These are phyloP conservation scores for Aegilops tauschii DNA, from an alignment of 176 grass and related monocot species.

Conservation along the genomic window DNA sequence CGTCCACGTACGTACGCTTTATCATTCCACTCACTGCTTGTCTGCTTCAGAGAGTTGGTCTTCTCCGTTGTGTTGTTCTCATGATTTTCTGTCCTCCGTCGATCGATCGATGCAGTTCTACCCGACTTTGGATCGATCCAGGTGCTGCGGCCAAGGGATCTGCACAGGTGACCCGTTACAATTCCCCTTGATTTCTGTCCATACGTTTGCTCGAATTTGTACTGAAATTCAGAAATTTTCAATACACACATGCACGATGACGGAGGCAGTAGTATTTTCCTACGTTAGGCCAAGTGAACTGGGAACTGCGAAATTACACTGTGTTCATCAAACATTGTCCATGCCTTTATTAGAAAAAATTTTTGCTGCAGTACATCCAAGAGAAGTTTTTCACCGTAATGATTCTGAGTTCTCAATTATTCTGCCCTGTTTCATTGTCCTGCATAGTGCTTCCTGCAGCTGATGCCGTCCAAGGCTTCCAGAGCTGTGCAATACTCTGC, in stretches of 20 bases:
- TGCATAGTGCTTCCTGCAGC: slow-evolving; percentile 83
- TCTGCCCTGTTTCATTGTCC: neutral
- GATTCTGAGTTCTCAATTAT: neutral
- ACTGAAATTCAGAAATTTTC: no score
- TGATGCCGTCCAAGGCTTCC: slow-evolving; percentile 58
- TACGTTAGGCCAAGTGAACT: neutral
- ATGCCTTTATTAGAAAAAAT: no score
- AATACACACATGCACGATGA: no score
- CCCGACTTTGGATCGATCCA: slow-evolving; percentile 73
- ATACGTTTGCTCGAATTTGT: neutral
- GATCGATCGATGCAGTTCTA: slow-evolving; percentile 37
- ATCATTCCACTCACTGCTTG: neutral
- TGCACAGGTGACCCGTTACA: slow-evolving; percentile 56
- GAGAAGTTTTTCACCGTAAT: neutral
- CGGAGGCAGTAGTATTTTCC: neutral
- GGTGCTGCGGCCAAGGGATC: slow-evolving; percentile 74
- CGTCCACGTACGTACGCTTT: slow-evolving; percentile 41
- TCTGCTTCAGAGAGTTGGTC: neutral
- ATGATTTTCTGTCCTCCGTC: neutral
- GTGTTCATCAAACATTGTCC: neutral
- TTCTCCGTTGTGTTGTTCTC: neutral
- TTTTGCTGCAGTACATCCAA: neutral
- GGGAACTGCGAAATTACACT: neutral
- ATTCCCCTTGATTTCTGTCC: neutral
- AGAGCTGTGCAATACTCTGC: slow-evolving; percentile 5